phyloP scores from a whole-genome alignment of 2,329 filamentous ascomycete species.

The Alternaria viburni region DNA sequence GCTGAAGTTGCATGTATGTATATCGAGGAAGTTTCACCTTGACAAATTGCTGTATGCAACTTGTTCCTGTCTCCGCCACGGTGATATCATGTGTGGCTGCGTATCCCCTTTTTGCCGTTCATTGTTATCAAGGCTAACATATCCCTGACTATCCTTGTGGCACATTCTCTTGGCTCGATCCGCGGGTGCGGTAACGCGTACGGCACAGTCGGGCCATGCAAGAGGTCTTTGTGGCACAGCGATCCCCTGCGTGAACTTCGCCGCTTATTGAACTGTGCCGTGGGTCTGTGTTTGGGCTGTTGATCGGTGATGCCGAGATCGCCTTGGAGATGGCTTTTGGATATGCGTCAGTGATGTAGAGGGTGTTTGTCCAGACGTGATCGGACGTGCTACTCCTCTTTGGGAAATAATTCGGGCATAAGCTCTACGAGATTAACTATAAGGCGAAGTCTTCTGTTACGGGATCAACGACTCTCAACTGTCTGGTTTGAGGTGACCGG shows the following conservation, averaged over 20 bases:
- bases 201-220: neutral
- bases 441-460: neutral
- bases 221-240: neutral
- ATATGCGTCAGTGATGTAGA: neutral
- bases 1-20: neutral
- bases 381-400: neutral
- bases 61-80: neutral
- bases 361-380: neutral
- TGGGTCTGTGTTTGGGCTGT: neutral
- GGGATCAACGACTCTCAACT: neutral
- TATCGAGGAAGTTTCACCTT: neutral
- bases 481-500: neutral
- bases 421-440: neutral
- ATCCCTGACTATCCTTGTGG: neutral
- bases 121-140: neutral
- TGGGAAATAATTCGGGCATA: neutral
- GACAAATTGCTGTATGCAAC: neutral
- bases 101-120: neutral
- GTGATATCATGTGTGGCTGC: neutral
- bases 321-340: neutral
- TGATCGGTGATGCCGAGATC: neutral
- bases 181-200: neutral
- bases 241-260: neutral
- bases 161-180: neutral
- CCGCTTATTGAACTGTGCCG: neutral